These are phyloP conservation scores for Xylariaceae sp. DNA, from an alignment of 2,329 filamentous ascomycete species.

Conservation along the genomic window DNA sequence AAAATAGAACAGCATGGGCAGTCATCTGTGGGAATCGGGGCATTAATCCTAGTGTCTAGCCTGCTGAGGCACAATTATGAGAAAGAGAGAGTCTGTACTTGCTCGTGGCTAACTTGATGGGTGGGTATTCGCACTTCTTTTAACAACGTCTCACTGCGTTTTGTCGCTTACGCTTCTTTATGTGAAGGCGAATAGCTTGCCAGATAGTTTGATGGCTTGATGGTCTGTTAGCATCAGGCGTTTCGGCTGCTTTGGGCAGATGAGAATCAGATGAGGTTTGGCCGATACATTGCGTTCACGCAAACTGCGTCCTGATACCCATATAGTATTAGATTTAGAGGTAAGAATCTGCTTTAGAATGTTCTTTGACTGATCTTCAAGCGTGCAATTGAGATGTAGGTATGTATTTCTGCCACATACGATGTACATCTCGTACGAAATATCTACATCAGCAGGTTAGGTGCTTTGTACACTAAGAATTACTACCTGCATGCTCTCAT, in stretches of 20 bases:
- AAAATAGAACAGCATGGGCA: neutral
- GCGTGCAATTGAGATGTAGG: neutral
- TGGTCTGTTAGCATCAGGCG: neutral
- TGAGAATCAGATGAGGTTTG: neutral
- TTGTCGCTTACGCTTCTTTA: neutral
- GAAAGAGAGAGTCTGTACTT: neutral
- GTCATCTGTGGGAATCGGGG: constrained; percentile 15
- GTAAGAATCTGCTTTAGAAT: neutral
- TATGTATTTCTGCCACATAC: too few species aligned
- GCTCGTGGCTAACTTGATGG: neutral
- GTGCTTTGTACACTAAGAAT: too few species aligned
- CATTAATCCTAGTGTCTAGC: constrained; percentile 2
- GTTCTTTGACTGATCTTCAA: neutral
- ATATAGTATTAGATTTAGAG: neutral
- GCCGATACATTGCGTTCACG: neutral
- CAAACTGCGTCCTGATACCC: constrained; percentile 2
- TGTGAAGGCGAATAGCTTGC: neutral
- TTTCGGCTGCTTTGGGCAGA: neutral
- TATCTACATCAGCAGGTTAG: too few species aligned
- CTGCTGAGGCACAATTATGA: neutral
- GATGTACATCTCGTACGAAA: too few species aligned
- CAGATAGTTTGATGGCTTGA: neutral
- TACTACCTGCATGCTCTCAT: too few species aligned
- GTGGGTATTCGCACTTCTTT: neutral
- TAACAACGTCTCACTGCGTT: neutral